Evolutionary conservation across 345 rosid genomes (phyloP).

Genomic region (Lepidium africanum): DNA sequence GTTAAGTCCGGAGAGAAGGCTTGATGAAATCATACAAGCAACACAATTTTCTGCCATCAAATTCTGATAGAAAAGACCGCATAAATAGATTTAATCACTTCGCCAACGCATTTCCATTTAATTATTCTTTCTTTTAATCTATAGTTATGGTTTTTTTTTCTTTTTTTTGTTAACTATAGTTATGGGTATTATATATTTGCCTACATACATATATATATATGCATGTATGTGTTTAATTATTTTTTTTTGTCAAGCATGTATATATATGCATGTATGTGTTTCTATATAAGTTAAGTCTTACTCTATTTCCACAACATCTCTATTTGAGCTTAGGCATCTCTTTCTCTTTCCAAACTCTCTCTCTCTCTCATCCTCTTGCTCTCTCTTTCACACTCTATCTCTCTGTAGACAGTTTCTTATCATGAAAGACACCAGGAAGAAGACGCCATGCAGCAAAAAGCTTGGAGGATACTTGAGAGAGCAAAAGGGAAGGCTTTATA

Average conservation of each 20-base stretch:
- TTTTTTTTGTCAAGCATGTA: no score
- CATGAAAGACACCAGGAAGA: slow-evolving; percentile 42
- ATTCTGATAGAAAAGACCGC: no score
- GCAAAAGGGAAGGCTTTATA: slow-evolving; percentile 72
- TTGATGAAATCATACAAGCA: no score
- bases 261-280: neutral
- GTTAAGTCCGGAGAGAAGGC: no score
- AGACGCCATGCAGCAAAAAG: slow-evolving; percentile 42
- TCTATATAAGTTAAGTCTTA: slow-evolving; percentile 19
- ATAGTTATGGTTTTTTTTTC: no score
- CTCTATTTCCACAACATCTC: slow-evolving; percentile 15
- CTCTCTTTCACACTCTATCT: neutral
- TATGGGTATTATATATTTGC: neutral
- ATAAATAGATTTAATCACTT: no score
- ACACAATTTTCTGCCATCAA: no score
- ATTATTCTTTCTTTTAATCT: no score
- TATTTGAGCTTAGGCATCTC: neutral
- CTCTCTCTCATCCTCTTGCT: neutral
- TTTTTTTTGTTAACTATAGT: no score
- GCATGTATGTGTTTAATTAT: no score
- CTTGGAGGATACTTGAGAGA: slow-evolving; percentile 65
- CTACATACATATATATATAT: slow-evolving; percentile 1
- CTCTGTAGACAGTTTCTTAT: neutral
- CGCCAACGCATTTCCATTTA: no score
- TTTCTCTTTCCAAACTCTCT: neutral